Evolutionary conservation across 352 stramenopile genomes (phyloP), one percentile per base, ranked within the genome.

Genomic region (Nothophytophthora sp.): DNA sequence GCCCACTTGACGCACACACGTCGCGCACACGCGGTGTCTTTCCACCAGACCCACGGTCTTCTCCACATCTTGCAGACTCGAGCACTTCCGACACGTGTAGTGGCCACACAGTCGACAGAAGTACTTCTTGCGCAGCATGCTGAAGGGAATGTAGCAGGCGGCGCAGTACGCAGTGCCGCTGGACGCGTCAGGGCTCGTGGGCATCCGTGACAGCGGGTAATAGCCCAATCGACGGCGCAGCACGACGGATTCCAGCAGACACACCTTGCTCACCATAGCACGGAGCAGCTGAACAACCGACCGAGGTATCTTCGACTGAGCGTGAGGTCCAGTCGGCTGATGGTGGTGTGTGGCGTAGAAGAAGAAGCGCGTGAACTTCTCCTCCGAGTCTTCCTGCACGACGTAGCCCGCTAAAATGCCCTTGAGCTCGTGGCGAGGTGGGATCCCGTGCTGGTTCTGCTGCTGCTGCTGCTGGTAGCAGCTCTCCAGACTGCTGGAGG

Each of bases 361-460:
- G 53, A 87, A 89, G 15, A 89, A 46, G 0, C 78, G 70, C 28
- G 78, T 89, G 44, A 76, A 79, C 48, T 87, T 71, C 10, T 74
- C 73, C 28, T 70, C 56, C 16, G 63, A 67, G 41, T 87, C 73
- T 52, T 87, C 78, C 19, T 83, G 70, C 4, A 87, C 48, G 19
- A 84, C 73, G 43, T 89, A 89, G 15, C 78, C 78, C 0, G 67
- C 66, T 3, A 85, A 22, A 32, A 87, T 49, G 0, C 75, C 73
- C 19, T 73, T 68, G 5, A 86, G 35, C 10, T 66, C 57, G 2
- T 63, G 39, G 13, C 35, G 55, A 25, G 53, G 7, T 35, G 57
- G 41, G 25, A 49, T 48, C 25, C 25, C 45, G 19, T 63, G 44
- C 25, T 54, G 48, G 24, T 61, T 48, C 22, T 59, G 56, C 4